Base-by-base conservation (phyloP, 257 asterid species). In the Marsdenia floribunda region DNA sequence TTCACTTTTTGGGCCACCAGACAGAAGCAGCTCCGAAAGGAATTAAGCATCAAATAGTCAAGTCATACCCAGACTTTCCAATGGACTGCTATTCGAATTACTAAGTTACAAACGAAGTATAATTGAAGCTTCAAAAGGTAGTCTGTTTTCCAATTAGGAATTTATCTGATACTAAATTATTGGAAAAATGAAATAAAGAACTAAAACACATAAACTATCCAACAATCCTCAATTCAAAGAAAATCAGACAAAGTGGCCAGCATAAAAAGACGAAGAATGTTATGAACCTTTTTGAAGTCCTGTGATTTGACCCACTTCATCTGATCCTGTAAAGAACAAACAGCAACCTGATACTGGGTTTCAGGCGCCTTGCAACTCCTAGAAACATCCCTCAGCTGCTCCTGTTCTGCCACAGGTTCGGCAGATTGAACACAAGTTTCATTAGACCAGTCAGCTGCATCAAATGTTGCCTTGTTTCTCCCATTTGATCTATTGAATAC, bases 391-490 rank as follows among this genome's bases (percentile, higher is more conserved):
- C 53, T 81, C 55, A 74, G 71, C 73, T 37, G 77, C 77, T 83
- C 76, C 10, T 78, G 75, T 82, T 84, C 91, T 42, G 71, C 67
- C 63, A 73, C 83, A 63, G 88, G 73, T 60, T 83, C 88, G n/a
- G 79, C 80, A 65, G 84, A 84, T 53, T 81, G 90, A 70, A 74
- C 69, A 71, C 74, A 80, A 76, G 80, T 82, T 75, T 81, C 94
- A 70, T 79, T 82, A 50, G 76, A 82, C 90, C 87, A 85, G 66
- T 86, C 86, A 77, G 78, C 70, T 8, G 83, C 50, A 15, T 80
- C 87, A 78, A 76, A 73, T 70, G 73, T 74, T 83, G 77, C 73
- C 88, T 83, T 85, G 81, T 81, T 73, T 64, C 84, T 87, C 73
- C 79, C 85, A 76, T 80, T 86, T 89, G 78, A 81, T 82, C 85